Evolutionary conservation across 2,329 filamentous ascomycete species (phyloP).

Genomic region (Epicoccum nigrum): DNA sequence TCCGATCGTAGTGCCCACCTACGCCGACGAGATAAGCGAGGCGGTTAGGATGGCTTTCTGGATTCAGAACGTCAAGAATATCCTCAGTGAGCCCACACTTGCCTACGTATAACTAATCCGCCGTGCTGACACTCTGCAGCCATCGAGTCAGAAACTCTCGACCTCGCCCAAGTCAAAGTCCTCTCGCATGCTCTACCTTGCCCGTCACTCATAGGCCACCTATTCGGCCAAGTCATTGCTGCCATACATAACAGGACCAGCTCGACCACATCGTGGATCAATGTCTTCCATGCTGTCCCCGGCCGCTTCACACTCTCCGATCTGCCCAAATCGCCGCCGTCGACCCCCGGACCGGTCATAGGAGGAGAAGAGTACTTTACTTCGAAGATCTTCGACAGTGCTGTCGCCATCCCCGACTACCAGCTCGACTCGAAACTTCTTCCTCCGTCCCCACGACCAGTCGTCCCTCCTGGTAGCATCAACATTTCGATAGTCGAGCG

Average conservation of each 20-base stretch:
- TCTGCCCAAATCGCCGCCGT: conserved; percentile 67
- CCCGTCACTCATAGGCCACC: conserved; percentile 56
- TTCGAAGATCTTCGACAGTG: conserved; percentile 65
- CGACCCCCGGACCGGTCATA: conserved; percentile 59
- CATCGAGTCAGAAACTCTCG: conserved; percentile 39
- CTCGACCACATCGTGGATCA: conserved; percentile 64
- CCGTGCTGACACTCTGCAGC: conserved; percentile 35
- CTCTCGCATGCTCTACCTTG: conserved; percentile 67
- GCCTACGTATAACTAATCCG: neutral
- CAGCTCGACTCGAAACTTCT: conserved; percentile 59
- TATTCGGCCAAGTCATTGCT: conserved; percentile 62
- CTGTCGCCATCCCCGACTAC: conserved; percentile 64
- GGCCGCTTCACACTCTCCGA: conserved; percentile 67
- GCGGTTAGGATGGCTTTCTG: conserved; percentile 38
- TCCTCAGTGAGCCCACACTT: conserved; percentile 39
- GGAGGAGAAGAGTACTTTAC: conserved; percentile 67
- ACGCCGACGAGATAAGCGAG: conserved; percentile 28
- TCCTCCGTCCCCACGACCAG: conserved; percentile 60
- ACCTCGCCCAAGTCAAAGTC: conserved; percentile 57
- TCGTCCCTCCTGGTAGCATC: conserved; percentile 65
- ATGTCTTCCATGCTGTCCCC: conserved; percentile 68
- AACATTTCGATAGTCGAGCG: conserved; percentile 67
- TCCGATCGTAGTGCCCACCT: conserved; percentile 35
- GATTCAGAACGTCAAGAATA: conserved; percentile 38
- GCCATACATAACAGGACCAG: conserved; percentile 61